Evolutionary conservation across 1,139 yeast species (phyloP).

Genomic region (Spathaspora sp.): DNA sequence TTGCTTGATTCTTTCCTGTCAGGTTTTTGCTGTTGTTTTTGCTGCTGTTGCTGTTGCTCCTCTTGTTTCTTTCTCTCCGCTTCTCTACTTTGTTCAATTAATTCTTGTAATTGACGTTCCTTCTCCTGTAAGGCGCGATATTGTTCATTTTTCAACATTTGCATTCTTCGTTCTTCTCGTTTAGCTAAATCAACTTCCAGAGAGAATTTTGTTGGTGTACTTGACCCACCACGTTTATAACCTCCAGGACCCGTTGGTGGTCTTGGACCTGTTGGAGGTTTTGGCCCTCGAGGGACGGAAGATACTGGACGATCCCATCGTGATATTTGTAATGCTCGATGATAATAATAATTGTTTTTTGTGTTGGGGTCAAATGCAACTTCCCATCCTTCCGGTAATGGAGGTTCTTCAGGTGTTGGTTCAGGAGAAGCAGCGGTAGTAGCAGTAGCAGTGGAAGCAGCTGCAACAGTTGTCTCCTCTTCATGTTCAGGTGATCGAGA

Average conservation of each 20-base stretch:
- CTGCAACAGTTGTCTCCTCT: too few species aligned
- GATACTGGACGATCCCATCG: constrained; percentile 59
- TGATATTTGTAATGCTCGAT: constrained; percentile 44
- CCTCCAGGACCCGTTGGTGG: constrained; percentile 9
- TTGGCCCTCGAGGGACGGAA: constrained; percentile 16
- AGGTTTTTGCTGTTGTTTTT: not conserved
- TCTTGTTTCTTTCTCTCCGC: constrained; percentile 10
- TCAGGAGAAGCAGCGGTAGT: constrained; percentile 8
- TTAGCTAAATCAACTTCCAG: constrained; percentile 22
- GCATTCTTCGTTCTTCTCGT: constrained; percentile 36
- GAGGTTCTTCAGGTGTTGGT: constrained; percentile 7
- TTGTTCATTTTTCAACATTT: constrained; percentile 31
- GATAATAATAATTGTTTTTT: constrained; percentile 51
- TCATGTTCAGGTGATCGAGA: constrained; percentile 21
- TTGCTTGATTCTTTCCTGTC: constrained; percentile 10
- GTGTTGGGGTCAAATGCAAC: constrained; percentile 46
- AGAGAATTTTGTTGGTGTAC: not conserved
- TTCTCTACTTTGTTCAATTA: constrained; percentile 31
- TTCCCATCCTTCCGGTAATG: constrained; percentile 55
- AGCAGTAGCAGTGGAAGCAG: not conserved
- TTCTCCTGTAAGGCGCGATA: constrained; percentile 30
- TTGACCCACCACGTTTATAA: constrained; percentile 1
- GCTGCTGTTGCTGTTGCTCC: constrained; percentile 7
- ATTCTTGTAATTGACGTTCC: constrained; percentile 36
- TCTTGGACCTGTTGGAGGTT: constrained; percentile 27